These are phyloP conservation scores for Aristolochia californica DNA, from an alignment of 164 flowering plant genomes.

Conservation along the genomic window DNA sequence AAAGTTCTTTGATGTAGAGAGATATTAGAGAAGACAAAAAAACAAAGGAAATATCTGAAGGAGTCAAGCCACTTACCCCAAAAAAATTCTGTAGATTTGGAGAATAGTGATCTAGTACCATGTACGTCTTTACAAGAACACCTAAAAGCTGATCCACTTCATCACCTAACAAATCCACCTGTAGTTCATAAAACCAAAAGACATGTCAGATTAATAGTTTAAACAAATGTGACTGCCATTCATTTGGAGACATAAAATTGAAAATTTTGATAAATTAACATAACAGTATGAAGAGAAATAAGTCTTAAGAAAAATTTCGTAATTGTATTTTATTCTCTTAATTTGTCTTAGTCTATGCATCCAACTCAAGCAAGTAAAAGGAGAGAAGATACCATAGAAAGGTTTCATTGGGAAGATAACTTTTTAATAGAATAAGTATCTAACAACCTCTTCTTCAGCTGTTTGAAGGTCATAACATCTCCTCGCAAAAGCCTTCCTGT, in stretches of 20 bases:
- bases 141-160: slow-evolving; percentile 52
- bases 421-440: too few species aligned
- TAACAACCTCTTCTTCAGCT: slow-evolving; percentile 69
- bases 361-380: too few species aligned
- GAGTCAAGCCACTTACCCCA: slow-evolving; percentile 25
- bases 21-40: neutral
- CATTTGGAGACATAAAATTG: too few species aligned
- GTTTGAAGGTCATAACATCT: slow-evolving; percentile 52
- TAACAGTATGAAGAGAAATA: neutral
- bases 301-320: too few species aligned
- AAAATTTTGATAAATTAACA: neutral
- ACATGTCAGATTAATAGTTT: neutral
- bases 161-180: slow-evolving; percentile 81
- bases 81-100: slow-evolving; percentile 33
- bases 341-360: too few species aligned
- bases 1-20: too few species aligned
- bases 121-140: slow-evolving; percentile 48
- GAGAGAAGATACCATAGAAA: too few species aligned
- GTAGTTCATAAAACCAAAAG: neutral
- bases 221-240: neutral
- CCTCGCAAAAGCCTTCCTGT: slow-evolving; percentile 46
- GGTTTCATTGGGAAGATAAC: too few species aligned
- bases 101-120: slow-evolving; percentile 33
- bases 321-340: too few species aligned
- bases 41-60: neutral